These are phyloP conservation scores for Penicillium olsonii DNA, from an alignment of 2,329 filamentous ascomycete genomes.

Conservation along the genomic window DNA sequence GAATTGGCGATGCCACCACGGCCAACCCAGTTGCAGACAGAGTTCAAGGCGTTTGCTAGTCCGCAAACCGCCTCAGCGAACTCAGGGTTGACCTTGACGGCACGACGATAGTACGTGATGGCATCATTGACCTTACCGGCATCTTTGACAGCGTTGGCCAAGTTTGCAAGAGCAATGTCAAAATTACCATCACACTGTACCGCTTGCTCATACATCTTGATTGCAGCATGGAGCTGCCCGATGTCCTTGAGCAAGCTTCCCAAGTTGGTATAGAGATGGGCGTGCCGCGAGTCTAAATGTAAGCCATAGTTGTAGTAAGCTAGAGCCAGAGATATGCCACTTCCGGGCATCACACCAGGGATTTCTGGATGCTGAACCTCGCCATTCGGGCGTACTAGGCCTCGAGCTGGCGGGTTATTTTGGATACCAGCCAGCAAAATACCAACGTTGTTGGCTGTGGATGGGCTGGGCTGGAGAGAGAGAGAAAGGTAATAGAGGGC, in stretches of 20 bases:
- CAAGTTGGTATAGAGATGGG: slow-evolving; percentile 94
- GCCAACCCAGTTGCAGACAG: slow-evolving; percentile 91
- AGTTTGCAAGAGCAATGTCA: slow-evolving; percentile 92
- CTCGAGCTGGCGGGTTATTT: slow-evolving; percentile 57
- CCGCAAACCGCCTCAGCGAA: slow-evolving; percentile 98
- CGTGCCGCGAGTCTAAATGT: slow-evolving; percentile 81
- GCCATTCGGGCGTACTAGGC: slow-evolving; percentile 32
- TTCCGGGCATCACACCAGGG: slow-evolving; percentile 80
- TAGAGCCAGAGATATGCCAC: slow-evolving; percentile 82
- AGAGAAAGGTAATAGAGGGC: slow-evolving; percentile 94
- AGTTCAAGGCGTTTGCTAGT: slow-evolving; percentile 90
- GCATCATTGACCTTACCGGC: slow-evolving; percentile 90
- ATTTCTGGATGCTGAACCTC: slow-evolving; percentile 55
- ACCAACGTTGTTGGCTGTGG: slow-evolving; percentile 96
- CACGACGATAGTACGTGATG: slow-evolving; percentile 86
- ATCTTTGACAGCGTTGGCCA: slow-evolving; percentile 97
- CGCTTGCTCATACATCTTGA: slow-evolving; percentile 95
- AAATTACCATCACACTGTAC: slow-evolving; percentile 92
- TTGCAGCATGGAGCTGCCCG: slow-evolving; percentile 85
- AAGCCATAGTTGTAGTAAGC: slow-evolving; percentile 96
- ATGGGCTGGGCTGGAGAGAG: slow-evolving; percentile 91
- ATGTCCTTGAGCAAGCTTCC: slow-evolving; percentile 96
- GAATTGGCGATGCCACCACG: slow-evolving; percentile 81
- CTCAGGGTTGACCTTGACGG: slow-evolving; percentile 86
- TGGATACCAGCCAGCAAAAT: slow-evolving; percentile 95